Evolutionary conservation across 106 monocot genomes (phyloP).

Genomic region (Dendrobium catenatum): DNA sequence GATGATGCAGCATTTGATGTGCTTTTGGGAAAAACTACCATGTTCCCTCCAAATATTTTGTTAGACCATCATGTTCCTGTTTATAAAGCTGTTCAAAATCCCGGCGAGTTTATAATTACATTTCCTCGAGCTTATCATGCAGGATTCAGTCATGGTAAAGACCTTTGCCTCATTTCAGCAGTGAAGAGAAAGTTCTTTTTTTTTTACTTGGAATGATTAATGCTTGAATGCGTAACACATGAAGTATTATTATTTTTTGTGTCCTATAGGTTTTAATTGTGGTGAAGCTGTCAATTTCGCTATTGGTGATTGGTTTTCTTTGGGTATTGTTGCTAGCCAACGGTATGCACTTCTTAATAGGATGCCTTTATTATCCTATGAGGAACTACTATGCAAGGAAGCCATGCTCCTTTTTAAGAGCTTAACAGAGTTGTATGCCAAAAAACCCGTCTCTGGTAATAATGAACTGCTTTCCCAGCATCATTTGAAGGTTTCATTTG

Average conservation of each 20-base stretch:
- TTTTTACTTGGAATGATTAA: neutral
- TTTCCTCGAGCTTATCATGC: conserved; percentile 97
- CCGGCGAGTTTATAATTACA: conserved; percentile 87
- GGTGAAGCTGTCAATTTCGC: conserved; percentile 99
- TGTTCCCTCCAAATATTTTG: conserved; percentile 86
- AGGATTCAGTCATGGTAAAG: conserved; percentile 88
- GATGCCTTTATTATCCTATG: conserved; percentile 67
- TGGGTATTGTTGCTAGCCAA: conserved; percentile 66
- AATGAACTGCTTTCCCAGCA: conserved; percentile 28
- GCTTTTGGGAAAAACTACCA: conserved; percentile 87
- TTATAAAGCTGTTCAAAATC: conserved; percentile 86
- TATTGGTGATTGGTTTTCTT: conserved; percentile 81
- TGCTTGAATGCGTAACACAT: neutral
- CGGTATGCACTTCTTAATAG: conserved; percentile 79
- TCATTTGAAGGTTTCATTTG: conserved; percentile 49
- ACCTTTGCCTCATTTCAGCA: neutral
- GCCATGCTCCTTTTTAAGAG: conserved; percentile 47
- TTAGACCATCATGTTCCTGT: conserved; percentile 83
- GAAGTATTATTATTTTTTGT: neutral
- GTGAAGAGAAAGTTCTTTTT: neutral
- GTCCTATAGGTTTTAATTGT: conserved; percentile 82
- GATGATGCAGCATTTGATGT: conserved; percentile 80
- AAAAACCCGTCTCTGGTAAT: conserved; percentile 9
- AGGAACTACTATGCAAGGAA: conserved; percentile 89
- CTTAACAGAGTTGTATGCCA: conserved; percentile 4